phyloP scores from a whole-genome alignment of 1,284 basidiomycete species.

The Pholiota adiposa region DNA sequence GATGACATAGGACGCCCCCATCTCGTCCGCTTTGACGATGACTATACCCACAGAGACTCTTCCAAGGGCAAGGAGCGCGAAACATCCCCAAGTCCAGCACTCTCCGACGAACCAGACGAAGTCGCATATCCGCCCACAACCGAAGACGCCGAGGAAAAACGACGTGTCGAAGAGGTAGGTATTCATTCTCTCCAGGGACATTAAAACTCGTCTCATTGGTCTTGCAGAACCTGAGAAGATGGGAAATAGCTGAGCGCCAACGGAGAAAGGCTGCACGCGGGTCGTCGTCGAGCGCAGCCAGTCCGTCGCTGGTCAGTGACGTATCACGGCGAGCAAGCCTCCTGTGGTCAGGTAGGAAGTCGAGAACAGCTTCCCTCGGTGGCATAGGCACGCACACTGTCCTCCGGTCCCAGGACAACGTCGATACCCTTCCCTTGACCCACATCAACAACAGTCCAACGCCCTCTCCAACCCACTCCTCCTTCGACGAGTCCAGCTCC shows the following conservation, averaged over 20 bases:
- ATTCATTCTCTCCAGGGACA: background rate
- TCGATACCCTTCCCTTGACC: constrained; percentile 54
- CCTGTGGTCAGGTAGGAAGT: constrained; percentile 46
- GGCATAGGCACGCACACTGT: constrained; percentile 43
- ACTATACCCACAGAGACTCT: background rate
- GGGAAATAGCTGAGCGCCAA: constrained; percentile 75
- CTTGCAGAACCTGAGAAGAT: constrained; percentile 66
- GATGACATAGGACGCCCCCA: constrained; percentile 45
- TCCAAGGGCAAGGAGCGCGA: constrained; percentile 34
- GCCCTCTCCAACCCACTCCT: constrained; percentile 44
- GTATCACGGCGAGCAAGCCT: constrained; percentile 60
- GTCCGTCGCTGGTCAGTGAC: constrained; percentile 55
- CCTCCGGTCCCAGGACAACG: constrained; percentile 53
- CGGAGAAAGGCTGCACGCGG: constrained; percentile 44
- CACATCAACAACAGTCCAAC: constrained; percentile 48
- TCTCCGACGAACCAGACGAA: constrained; percentile 28
- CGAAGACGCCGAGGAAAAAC: constrained; percentile 67
- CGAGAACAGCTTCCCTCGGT: constrained; percentile 39
- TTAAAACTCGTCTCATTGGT: constrained; percentile 7
- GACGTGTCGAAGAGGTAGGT: constrained; percentile 70
- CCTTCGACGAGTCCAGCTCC: constrained; percentile 27
- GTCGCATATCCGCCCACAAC: constrained; percentile 66
- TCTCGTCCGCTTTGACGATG: constrained; percentile 10
- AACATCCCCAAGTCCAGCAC: constrained; percentile 34
- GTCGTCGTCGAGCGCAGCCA: constrained; percentile 34